Percentiles rank a stretch among this genome's conserved stretches.
phyloP scores from a whole-genome alignment of 2,329 filamentous ascomycete species.

The Talaromyces sp. region DNA sequence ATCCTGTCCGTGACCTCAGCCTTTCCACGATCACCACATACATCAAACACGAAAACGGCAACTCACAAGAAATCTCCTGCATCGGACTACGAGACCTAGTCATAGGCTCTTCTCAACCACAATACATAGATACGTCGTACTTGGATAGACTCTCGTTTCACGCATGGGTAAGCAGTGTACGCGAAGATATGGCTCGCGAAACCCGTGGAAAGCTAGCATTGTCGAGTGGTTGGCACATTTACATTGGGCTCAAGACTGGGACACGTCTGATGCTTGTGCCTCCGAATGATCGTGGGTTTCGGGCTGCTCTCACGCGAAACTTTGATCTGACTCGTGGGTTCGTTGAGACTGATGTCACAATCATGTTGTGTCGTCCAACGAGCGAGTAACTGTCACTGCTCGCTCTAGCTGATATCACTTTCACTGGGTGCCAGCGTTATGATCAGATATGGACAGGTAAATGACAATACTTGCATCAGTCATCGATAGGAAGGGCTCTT shows the following conservation, averaged over 20 bases:
- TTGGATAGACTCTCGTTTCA: background rate
- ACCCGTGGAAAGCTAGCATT: background rate
- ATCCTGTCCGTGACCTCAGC: background rate
- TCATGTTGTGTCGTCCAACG: background rate
- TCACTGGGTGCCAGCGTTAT: background rate
- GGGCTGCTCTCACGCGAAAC: background rate
- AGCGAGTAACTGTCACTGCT: background rate
- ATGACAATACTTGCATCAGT: background rate
- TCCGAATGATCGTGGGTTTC: background rate
- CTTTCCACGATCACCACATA: background rate
- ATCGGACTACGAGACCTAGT: background rate
- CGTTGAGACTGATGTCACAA: background rate
- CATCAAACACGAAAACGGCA: background rate
- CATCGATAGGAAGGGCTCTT: background rate
- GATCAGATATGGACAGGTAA: background rate
- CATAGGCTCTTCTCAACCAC: background rate
- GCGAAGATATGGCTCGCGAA: background rate
- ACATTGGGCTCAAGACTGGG: background rate
- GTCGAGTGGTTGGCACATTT: background rate
- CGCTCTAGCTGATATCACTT: background rate
- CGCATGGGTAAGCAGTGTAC: background rate
- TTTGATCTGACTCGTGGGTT: background rate
- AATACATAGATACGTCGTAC: background rate
- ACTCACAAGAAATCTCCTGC: background rate
- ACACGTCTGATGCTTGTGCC: background rate